Evolutionary conservation across 2,329 filamentous ascomycete genomes (phyloP), one percentile per base, ranked within the genome.

Genomic region (Neopestalotiopsis clavispora): DNA sequence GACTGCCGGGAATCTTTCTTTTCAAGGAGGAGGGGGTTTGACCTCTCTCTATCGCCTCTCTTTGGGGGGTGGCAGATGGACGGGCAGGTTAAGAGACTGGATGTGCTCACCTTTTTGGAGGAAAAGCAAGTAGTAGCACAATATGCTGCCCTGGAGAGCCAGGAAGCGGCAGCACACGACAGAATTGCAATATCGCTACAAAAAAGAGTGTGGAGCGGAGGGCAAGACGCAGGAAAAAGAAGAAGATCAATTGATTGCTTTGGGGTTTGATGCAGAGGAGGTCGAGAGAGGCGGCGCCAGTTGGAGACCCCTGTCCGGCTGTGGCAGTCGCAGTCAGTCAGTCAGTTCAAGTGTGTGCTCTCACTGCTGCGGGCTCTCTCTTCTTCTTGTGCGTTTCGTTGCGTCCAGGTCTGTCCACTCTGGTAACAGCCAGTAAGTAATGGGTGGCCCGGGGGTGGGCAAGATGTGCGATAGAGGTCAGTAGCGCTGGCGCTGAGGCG

Each of bases 81-180:
- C 38, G 28, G 57, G 60, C 49, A 42, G 28, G 28, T 52, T 34
- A 68, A 45, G 68, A 38, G 13, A 13, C 32, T n/a, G 45, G 45
- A 52, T 9, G 56, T 60, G 71, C 78, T 79, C 72, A 80, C 79
- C 76, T 80, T 70, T 28, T 70, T 75, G 45, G 72, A 73, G 74
- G 71, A 75, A 78, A 75, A 79, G 74, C 78, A 78, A 70, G 76
- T 80, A 77, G 79, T 74, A 80, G 78, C 78, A 78, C 75, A 52
- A 72, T 75, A 76, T 68, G 80, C 81, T 78, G 79, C 78, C 82
- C 83, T 83, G 82, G 82, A 80, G 76, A 81, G 79, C 81, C 82
- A 82, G 82, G 82, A 78, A 79, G 81, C 80, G 77, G 80, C 81
- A 76, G 76, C 67, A 65, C 67, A 60, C 45, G 34, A 62, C 63